phyloP scores from a whole-genome alignment of 1,284 basidiomycete genomes.

The Boletellus deceptivus region DNA sequence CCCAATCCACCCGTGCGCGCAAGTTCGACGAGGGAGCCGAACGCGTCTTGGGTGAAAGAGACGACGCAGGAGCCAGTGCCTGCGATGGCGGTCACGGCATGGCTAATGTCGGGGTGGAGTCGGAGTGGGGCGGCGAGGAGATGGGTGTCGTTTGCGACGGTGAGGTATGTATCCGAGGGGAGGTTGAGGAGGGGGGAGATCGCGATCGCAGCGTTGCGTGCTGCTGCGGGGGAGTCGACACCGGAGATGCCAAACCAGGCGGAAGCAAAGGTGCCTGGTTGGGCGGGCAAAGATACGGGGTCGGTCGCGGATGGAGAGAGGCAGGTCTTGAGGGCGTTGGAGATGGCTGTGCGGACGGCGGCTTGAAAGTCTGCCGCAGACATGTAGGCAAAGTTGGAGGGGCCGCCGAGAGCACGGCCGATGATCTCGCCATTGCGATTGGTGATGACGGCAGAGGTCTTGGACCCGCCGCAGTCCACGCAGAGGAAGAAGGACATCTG shows the following conservation, averaged over 20 bases:
- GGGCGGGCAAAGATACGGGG: conserved; percentile 42
- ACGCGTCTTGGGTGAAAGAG: conserved; percentile 49
- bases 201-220: conserved; percentile 28
- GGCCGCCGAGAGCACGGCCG: conserved; percentile 62
- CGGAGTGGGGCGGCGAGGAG: conserved; percentile 71
- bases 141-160: conserved; percentile 69
- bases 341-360: conserved; percentile 49
- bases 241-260: conserved; percentile 80
- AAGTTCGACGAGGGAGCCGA: conserved; percentile 49
- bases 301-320: conserved; percentile 34
- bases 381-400: conserved; percentile 68
- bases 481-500: conserved; percentile 66
- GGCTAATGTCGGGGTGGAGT: conserved; percentile 50
- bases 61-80: conserved; percentile 74
- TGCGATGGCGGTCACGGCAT: conserved; percentile 63
- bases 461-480: conserved; percentile 80
- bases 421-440: conserved; percentile 54
- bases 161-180: conserved; percentile 38
- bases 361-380: conserved; percentile 46
- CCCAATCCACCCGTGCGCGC: conserved; percentile 78
- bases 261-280: conserved; percentile 46
- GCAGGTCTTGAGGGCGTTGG: conserved; percentile 51
- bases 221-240: conserved; percentile 64
- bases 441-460: conserved; percentile 70
- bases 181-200: conserved; percentile 50